Base-by-base conservation (phyloP, 768 basidiomycete species). In the Gloeostereum incarnatum region DNA sequence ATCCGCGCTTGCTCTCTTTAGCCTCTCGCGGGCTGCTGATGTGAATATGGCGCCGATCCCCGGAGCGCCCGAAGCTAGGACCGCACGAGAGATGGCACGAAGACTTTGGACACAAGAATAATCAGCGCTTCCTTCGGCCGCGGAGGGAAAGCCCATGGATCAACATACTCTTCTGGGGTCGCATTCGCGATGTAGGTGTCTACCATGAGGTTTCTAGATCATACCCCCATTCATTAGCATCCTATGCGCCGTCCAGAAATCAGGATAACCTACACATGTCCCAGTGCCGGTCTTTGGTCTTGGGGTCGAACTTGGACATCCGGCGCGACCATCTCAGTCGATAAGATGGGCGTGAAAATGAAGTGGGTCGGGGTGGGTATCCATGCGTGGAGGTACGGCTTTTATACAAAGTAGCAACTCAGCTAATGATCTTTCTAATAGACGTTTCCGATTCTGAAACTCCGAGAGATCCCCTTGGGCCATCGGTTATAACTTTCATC, bases 141-240 rank as follows among this genome's bases (percentile, higher is more conserved):
- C n/a, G n/a, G n/a, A n/a, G n/a, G n/a, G n/a, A n/a, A n/a, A n/a
- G n/a, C n/a, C 10, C 21, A 3, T 31, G 9, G 21, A 21, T 19
- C 44, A 30, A 63, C 79, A 60, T 55, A 75, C 83, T 88, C 85
- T 34, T 86, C 83, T 20, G 73, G 60, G 32, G 64, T 73, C 7
- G 81, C 78, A 45, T 88, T 87, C 9, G 81, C 82, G 44, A 88
- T 77, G 49, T 85, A 73, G 1, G 82, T 85, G 54, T 87, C 85
- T 24, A 82, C 66, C 81, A 83, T 83, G 46, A 79, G 71, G 57
- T 81, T 81, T 14, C 81, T 83, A 52, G 16, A n/a, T n/a, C n/a
- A n/a, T n/a, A n/a, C n/a, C n/a, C n/a, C n/a, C 21, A 29, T 34
- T 3, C 19, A 11, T 11, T 43, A 22, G 27, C 39, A 35, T 52